These are phyloP conservation scores for Glonium stellatum DNA, from an alignment of 495 filamentous ascomycete genomes.

Conservation along the genomic window DNA sequence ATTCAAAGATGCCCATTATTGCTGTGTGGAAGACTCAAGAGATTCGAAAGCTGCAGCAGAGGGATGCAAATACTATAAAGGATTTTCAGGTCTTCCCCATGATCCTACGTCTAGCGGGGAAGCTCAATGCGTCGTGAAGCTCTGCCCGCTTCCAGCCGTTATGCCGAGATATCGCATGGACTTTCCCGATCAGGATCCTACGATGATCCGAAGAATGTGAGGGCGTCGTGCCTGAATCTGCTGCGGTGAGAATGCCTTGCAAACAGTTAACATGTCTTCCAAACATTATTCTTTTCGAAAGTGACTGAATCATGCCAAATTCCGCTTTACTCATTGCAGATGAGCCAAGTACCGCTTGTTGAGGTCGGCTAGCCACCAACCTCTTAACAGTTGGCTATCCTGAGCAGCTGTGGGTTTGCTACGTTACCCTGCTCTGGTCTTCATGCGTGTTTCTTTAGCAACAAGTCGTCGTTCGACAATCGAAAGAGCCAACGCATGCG, in stretches of 20 bases:
- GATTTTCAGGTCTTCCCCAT: background rate
- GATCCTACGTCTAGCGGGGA: background rate
- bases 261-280: too few species aligned
- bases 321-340: too few species aligned
- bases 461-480: slow-evolving; percentile 13
- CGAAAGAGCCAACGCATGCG: slow-evolving; percentile 1
- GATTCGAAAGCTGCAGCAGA: background rate
- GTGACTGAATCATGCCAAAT: too few species aligned
- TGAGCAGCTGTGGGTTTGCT: background rate
- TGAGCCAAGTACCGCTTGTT: background rate
- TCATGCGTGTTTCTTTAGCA: slow-evolving; percentile 20
- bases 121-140: slow-evolving; percentile 3
- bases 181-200: slow-evolving; percentile 10
- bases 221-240: too few species aligned
- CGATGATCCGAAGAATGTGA: too few species aligned
- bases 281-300: too few species aligned
- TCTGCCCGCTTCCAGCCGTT: slow-evolving; percentile 18
- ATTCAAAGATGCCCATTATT: slow-evolving; percentile 52
- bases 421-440: slow-evolving; percentile 14
- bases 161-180: slow-evolving; percentile 19
- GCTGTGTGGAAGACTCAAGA: slow-evolving; percentile 6
- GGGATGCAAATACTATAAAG: background rate
- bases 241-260: too few species aligned
- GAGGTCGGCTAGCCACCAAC: background rate
- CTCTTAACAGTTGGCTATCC: background rate